A percentile compares a stretch with the other conserved stretches of the same genome.
Evolutionary conservation across 129 eudicot species (phyloP).

Genomic region (Flaveria robusta): DNA sequence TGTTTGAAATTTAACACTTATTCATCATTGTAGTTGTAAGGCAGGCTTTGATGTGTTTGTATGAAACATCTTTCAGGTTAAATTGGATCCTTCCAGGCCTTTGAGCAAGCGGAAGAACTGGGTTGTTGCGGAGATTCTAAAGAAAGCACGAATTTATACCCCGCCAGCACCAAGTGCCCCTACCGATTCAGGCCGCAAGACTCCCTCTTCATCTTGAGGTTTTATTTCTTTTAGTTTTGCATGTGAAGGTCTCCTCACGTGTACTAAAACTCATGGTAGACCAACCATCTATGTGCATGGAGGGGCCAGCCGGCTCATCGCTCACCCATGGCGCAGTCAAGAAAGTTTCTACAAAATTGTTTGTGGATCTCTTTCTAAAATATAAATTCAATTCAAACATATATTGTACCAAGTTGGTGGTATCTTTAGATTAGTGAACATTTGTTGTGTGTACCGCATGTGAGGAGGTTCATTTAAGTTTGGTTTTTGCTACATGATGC

Average conservation of each 20-base stretch:
- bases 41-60: conserved; percentile 1
- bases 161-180: conserved; percentile 49
- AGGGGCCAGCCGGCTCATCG: neutral
- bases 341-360: conserved; percentile 2
- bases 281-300: neutral
- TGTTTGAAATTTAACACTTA: neutral
- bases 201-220: conserved; percentile 49
- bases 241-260: neutral
- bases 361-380: conserved; percentile 17
- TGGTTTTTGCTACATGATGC: no score
- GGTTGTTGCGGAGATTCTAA: conserved; percentile 84
- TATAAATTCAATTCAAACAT: neutral
- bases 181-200: conserved; percentile 33
- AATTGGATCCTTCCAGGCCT: conserved; percentile 79
- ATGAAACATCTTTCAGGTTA: conserved; percentile 49
- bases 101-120: conserved; percentile 84
- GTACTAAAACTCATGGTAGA: neutral
- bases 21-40: neutral
- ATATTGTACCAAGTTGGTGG: neutral
- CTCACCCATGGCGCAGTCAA: neutral
- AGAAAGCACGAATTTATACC: conserved; percentile 68
- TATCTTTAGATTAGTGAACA: conserved; percentile 22
- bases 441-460: neutral
- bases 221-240: neutral
- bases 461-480: no score